Evolutionary conservation across 108 stramenopile species (phyloP), one percentile per base, ranked within the genome.

Genomic region (Nitzschia putrida): DNA sequence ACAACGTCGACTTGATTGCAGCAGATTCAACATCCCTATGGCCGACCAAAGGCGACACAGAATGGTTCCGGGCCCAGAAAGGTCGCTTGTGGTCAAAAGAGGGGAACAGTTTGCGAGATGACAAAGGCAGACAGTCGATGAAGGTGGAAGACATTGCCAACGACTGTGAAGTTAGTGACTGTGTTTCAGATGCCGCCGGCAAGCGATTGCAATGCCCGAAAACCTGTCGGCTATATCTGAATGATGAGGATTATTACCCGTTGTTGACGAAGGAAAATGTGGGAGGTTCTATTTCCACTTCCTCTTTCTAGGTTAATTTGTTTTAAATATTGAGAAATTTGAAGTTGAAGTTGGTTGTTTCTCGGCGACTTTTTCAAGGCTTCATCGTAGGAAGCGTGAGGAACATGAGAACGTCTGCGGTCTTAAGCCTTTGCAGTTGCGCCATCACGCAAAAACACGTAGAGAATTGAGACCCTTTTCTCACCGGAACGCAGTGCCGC

Each of bases 91-190:
- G 71, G 71, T 59, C 61, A 34, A 79, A 55, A 24, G 64, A 70
- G 18, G 68, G 59, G 10, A 76, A 49, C 8, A 83, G 76, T 25
- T 41, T 88, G 41, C 26, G 47, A 38, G 39, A 52, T 26, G 85
- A 88, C 49, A 68, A 77, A 63, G 87, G 84, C 11, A 55, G 87
- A 47, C 58, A 64, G 24, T 52, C 66, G 0, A 78, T 84, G 57
- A 29, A 66, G 39, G 64, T 78, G 40, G 65, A 72, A 29, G 66
- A 78, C 34, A 13, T 57, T 42, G 38, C 26, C 10, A 16, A 63
- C 29, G 59, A 61, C 20, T 78, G 77, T 45, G 41, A 65, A 0
- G 40, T 52, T 2, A 38, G 66, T 54, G 72, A 73, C 14, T 71
- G 77, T 39, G 56, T 56, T 25, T 64, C 47, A 1, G 71, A 72